phyloP scores from a whole-genome alignment of 345 rosid genomes.

The Abelmoschus esculentus region DNA sequence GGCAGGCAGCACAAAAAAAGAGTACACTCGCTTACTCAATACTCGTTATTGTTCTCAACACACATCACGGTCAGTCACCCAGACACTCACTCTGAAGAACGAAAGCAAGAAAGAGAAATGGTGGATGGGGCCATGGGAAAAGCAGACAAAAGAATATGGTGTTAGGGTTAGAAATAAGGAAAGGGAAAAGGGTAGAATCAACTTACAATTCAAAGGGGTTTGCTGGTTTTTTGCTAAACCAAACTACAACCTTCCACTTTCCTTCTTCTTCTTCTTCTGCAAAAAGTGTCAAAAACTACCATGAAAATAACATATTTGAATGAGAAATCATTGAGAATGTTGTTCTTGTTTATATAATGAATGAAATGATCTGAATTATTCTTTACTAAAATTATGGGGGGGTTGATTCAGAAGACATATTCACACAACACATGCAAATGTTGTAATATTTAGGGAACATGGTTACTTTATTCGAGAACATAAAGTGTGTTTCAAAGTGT shows the following conservation, averaged over 20 bases:
- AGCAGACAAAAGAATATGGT: constrained; percentile 7
- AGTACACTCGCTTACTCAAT: background rate
- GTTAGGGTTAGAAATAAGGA: constrained; percentile 1
- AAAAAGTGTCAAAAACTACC: background rate
- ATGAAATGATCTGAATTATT: background rate
- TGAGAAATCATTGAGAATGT: background rate
- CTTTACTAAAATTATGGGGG: constrained; percentile 1
- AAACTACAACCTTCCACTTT: background rate
- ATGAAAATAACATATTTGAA: background rate
- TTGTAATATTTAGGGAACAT: constrained; percentile 12
- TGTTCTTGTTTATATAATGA: constrained; percentile 2
- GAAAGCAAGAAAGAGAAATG: background rate
- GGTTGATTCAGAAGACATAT: constrained; percentile 6
- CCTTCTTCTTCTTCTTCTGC: background rate
- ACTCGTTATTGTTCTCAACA: background rate
- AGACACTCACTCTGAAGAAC: background rate
- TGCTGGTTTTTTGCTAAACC: background rate
- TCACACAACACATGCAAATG: constrained; percentile 16
- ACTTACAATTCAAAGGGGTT: constrained; percentile 7
- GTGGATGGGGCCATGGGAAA: constrained; percentile 4
- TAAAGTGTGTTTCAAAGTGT: constrained; percentile 15
- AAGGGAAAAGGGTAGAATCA: constrained; percentile 3
- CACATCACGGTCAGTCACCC: background rate
- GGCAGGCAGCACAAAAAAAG: constrained; percentile 8
- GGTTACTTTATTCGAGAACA: constrained; percentile 14